A percentile compares a stretch with the other conserved stretches of the same genome.
Conservation (phyloP, 202 grass and related monocot species). For the Digitaria exilis region DNA sequence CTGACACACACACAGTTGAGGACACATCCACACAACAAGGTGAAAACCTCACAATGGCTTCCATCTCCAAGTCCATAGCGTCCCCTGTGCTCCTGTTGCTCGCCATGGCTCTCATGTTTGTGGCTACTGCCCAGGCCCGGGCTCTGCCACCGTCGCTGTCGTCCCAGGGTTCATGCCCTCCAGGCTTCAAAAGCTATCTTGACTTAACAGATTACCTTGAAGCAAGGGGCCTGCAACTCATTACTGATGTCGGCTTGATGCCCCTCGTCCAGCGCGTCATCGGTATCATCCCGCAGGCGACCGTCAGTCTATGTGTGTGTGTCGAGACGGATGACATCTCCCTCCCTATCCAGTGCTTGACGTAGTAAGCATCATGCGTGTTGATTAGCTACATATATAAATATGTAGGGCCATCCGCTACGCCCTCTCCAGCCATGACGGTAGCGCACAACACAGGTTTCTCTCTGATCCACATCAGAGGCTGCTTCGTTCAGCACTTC, state of each 20-base stretch:
- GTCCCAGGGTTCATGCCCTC: background rate
- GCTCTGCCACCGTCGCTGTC: background rate
- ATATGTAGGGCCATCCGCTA: no score
- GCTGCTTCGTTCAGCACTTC: no score
- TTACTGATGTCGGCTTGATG: background rate
- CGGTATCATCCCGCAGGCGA: background rate
- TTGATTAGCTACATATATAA: no score
- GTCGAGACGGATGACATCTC: accelerated
- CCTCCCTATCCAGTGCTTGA: background rate
- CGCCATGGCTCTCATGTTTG: background rate
- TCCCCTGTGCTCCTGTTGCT: background rate
- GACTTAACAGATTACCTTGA: background rate
- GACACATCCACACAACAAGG: background rate
- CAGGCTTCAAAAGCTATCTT: background rate
- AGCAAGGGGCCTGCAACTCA: background rate
- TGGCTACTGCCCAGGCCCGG: background rate
- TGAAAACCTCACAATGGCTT: background rate
- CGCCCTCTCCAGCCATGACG: no score
- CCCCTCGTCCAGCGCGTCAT: accelerated
- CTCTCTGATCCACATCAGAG: no score
- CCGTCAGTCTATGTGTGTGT: background rate
- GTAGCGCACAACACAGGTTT: no score
- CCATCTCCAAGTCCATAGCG: background rate
- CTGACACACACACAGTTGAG: background rate
- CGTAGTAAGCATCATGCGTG: background rate